These are phyloP conservation scores for Aspergillus sp. DNA, from an alignment of 2,329 filamentous ascomycete species.

Conservation along the genomic window DNA sequence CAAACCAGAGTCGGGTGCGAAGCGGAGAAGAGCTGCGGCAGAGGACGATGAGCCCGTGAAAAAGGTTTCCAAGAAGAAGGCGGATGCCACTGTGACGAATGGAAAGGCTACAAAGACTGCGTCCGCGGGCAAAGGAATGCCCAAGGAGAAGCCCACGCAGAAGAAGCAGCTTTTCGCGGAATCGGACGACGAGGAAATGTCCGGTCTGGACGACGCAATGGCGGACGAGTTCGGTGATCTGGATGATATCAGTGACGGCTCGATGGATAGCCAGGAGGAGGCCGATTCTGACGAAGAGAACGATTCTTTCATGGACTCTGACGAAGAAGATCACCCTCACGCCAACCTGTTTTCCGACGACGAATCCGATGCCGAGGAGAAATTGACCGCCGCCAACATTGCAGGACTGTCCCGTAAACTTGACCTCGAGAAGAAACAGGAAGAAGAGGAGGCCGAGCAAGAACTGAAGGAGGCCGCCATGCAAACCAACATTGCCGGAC, in stretches of 20 bases:
- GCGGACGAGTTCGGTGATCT: conserved; percentile 48
- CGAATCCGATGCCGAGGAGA: conserved; percentile 84
- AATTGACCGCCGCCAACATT: conserved; percentile 92
- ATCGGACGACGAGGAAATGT: conserved; percentile 38
- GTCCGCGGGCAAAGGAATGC: conserved; percentile 25
- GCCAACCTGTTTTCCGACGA: conserved; percentile 91
- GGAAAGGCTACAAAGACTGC: conserved; percentile 16
- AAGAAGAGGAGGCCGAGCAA: conserved; percentile 77
- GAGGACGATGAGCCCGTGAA: conserved; percentile 40
- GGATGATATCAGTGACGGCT: conserved; percentile 39
- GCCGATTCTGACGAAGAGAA: conserved; percentile 54
- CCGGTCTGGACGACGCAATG: conserved; percentile 28
- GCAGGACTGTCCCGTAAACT: conserved; percentile 83
- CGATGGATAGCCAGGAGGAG: conserved; percentile 50
- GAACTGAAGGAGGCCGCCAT: conserved; percentile 82
- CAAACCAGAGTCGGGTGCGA: conserved; percentile 57
- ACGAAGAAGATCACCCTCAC: conserved; percentile 56
- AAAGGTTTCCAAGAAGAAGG: conserved; percentile 32
- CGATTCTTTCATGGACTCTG: conserved; percentile 68
- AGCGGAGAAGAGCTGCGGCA: conserved; percentile 57
- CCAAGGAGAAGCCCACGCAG: conserved; percentile 22
- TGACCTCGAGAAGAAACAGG: conserved; percentile 71
- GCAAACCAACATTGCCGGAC: conserved; percentile 88
- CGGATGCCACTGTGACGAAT: conserved; percentile 17
- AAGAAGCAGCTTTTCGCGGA: conserved; percentile 32